Evolutionary conservation across 345 rosid species (phyloP).

Genomic region (Eucalyptus regnans): DNA sequence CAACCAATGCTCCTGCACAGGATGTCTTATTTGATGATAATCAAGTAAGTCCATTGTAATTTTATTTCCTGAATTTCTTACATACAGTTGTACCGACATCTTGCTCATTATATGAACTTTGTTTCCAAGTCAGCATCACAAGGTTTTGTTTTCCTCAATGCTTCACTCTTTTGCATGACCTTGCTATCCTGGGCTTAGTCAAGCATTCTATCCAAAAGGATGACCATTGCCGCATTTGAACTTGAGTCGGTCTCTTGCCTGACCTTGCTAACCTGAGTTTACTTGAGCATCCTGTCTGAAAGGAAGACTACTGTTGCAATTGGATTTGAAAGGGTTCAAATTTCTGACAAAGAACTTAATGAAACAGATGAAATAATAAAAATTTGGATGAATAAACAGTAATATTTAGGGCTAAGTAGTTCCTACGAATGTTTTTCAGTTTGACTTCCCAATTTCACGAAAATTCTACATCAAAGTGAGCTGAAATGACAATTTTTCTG

Average conservation of each 20-base stretch:
- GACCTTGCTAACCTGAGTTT: neutral
- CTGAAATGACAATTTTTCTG: neutral
- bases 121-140: neutral
- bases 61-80: neutral
- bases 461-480: neutral
- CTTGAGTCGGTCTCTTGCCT: neutral
- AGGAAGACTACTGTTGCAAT: neutral
- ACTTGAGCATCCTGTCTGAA: neutral
- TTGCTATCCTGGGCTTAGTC: neutral
- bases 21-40: slow-evolving; percentile 68
- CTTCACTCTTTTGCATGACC: neutral
- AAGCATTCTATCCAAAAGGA: neutral
- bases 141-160: neutral
- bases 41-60: slow-evolving; percentile 39
- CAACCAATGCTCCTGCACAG: slow-evolving; percentile 37
- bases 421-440: neutral
- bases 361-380: neutral
- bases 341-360: neutral
- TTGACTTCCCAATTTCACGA: neutral
- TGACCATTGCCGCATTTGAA: neutral
- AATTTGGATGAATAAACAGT: neutral
- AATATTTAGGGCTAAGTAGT: neutral
- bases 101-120: neutral
- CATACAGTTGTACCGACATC: neutral
- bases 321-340: neutral